phyloP scores from a whole-genome alignment of 495 filamentous ascomycete species.

The Hypoxylon cercidicola region DNA sequence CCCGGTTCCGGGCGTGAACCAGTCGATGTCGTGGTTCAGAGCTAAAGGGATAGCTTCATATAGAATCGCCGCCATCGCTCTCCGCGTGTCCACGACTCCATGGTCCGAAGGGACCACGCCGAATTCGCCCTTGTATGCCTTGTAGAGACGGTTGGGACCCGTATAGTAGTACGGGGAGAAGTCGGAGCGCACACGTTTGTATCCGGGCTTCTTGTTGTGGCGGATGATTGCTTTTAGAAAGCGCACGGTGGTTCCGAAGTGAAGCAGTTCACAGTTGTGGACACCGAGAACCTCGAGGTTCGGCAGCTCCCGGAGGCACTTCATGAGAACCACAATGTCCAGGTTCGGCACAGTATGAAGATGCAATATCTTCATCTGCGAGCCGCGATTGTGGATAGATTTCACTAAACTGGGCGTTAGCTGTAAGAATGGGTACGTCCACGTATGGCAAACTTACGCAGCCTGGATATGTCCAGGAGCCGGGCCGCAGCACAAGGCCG shows the following conservation, averaged over 20 bases:
- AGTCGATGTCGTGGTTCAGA: slow-evolving; percentile 18
- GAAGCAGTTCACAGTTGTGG: slow-evolving; percentile 40
- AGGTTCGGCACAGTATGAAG: slow-evolving; percentile 28
- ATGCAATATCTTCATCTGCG: slow-evolving; percentile 25
- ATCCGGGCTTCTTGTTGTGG: slow-evolving; percentile 6
- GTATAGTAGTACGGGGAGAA: slow-evolving; percentile 42
- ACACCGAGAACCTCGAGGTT: slow-evolving; percentile 36
- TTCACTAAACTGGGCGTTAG: slow-evolving; percentile 35
- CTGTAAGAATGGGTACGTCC: too few species aligned
- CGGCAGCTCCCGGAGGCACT: slow-evolving; percentile 19
- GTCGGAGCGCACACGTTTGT: slow-evolving; percentile 11
- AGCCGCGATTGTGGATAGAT: slow-evolving; percentile 19
- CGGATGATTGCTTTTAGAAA: slow-evolving; percentile 18
- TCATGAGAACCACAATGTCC: slow-evolving; percentile 10
- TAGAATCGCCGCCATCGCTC: slow-evolving; percentile 22
- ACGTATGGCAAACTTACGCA: slow-evolving; percentile 10
- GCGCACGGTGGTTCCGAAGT: slow-evolving; percentile 29
- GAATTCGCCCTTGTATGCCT: slow-evolving; percentile 27
- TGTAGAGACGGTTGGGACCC: neutral
- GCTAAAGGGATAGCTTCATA: slow-evolving; percentile 11
- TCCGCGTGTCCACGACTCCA: slow-evolving; percentile 7
- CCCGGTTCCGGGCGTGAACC: slow-evolving; percentile 37
- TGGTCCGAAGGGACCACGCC: slow-evolving; percentile 33
- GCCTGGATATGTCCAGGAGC: neutral
- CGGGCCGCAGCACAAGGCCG: neutral